phyloP scores from a whole-genome alignment of 2,329 filamentous ascomycete genomes.

The Trichoderma brevicompactum region DNA sequence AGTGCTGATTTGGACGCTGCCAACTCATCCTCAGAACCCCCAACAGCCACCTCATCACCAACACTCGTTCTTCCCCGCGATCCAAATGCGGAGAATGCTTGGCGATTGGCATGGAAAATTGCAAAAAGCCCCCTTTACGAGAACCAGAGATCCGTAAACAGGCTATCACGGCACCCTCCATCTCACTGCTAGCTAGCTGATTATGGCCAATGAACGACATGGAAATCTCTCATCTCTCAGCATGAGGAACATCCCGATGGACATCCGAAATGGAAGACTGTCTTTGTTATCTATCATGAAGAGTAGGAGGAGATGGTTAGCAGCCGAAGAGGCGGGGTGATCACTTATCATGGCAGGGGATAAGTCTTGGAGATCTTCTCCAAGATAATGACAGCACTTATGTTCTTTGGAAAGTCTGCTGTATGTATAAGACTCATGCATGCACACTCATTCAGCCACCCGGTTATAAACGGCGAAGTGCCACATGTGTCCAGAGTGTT shows the following conservation, averaged over 20 bases:
- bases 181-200: neutral
- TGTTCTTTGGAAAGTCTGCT: neutral
- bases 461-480: constrained; percentile 3
- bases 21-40: neutral
- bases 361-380: neutral
- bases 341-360: constrained; percentile 6
- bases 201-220: neutral
- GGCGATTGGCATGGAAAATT: neutral
- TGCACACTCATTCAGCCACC: neutral
- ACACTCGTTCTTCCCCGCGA: constrained; percentile 25
- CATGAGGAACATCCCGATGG: constrained; percentile 11
- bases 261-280: constrained; percentile 5
- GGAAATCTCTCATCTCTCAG: neutral
- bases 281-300: neutral
- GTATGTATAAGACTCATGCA: neutral
- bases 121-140: neutral
- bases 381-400: neutral
- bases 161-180: constrained; percentile 8
- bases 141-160: neutral
- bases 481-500: neutral
- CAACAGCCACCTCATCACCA: constrained; percentile 20
- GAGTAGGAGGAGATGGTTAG: neutral
- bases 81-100: constrained; percentile 23
- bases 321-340: constrained; percentile 1
- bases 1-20: constrained; percentile 3